Conservation (phyloP, 805 yeast species). For the Suhomyces sp. region DNA sequence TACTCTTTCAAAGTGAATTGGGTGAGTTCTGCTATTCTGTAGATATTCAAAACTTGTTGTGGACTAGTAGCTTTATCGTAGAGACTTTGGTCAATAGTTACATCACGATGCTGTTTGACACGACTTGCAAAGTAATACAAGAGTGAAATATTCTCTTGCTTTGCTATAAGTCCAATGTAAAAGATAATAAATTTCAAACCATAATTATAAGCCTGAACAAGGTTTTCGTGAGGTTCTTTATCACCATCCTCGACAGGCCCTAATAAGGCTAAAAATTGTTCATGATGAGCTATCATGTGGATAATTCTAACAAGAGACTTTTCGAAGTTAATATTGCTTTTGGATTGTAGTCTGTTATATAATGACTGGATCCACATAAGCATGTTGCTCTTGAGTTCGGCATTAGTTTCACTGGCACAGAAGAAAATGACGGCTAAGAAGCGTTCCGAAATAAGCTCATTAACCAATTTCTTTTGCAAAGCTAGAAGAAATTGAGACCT, state of each 20-base stretch:
- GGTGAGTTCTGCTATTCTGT: slow-evolving; percentile 68
- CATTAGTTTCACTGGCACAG: slow-evolving; percentile 72
- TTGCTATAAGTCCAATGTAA: slow-evolving; percentile 58
- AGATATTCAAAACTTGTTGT: slow-evolving; percentile 43
- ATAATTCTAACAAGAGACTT: slow-evolving; percentile 63
- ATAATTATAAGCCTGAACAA: slow-evolving; percentile 47
- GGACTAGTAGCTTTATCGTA: slow-evolving; percentile 23
- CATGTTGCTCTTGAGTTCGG: slow-evolving; percentile 45
- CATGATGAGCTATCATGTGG: slow-evolving; percentile 72
- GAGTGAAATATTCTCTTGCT: slow-evolving; percentile 64
- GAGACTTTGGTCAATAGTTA: slow-evolving; percentile 31
- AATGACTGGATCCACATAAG: slow-evolving; percentile 72
- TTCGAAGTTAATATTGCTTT: slow-evolving; percentile 54
- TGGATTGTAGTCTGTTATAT: slow-evolving; percentile 34
- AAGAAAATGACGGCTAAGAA: slow-evolving; percentile 69
- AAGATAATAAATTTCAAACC: slow-evolving; percentile 60
- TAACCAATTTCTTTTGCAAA: slow-evolving; percentile 50
- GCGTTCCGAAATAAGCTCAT: slow-evolving; percentile 56
- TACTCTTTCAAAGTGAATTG: slow-evolving; percentile 62
- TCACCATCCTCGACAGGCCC: slow-evolving; percentile 13
- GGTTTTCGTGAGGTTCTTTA: slow-evolving; percentile 12
- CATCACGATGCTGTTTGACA: slow-evolving; percentile 74
- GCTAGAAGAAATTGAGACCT: slow-evolving; percentile 50
- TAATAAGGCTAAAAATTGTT: slow-evolving; percentile 51
- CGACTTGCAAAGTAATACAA: slow-evolving; percentile 75